These are phyloP conservation scores for Lepidium didymum DNA, from an alignment of 345 rosid species.

Conservation along the genomic window DNA sequence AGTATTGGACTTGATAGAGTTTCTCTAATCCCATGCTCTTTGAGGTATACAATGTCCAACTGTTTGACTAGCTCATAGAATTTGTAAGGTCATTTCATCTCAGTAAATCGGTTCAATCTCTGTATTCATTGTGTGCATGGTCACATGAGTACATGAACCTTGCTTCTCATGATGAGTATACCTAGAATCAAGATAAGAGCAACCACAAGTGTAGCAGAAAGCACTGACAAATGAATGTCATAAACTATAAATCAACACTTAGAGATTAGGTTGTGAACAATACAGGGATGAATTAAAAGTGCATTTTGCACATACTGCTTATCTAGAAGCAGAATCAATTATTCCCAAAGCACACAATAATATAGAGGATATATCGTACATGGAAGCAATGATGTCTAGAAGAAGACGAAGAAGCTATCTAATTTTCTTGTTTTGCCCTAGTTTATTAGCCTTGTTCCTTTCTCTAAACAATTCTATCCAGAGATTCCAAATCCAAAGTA, in stretches of 20 bases:
- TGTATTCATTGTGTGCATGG: background rate
- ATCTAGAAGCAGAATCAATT: background rate
- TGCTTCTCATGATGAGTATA: background rate
- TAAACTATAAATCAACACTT: background rate
- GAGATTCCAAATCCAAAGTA: slow-evolving; percentile 71
- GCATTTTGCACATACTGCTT: background rate
- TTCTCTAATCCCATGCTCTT: slow-evolving; percentile 53
- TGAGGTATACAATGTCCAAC: background rate
- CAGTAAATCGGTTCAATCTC: background rate
- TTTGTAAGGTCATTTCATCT: background rate
- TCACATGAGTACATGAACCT: background rate
- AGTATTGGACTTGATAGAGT: slow-evolving; percentile 42
- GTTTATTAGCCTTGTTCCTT: slow-evolving; percentile 27
- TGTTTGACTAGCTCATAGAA: background rate
- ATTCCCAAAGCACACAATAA: background rate
- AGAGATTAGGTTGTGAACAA: background rate
- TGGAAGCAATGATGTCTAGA: background rate
- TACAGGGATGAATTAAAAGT: background rate
- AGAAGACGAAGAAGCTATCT: slow-evolving; percentile 29
- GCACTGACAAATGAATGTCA: background rate
- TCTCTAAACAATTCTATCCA: slow-evolving; percentile 65
- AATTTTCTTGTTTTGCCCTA: slow-evolving; percentile 40
- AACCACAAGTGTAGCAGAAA: background rate
- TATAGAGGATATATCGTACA: slow-evolving; percentile 7
- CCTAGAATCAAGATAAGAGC: background rate